phyloP scores from a whole-genome alignment of 345 rosid genomes.

The Moricandia moricandioides region DNA sequence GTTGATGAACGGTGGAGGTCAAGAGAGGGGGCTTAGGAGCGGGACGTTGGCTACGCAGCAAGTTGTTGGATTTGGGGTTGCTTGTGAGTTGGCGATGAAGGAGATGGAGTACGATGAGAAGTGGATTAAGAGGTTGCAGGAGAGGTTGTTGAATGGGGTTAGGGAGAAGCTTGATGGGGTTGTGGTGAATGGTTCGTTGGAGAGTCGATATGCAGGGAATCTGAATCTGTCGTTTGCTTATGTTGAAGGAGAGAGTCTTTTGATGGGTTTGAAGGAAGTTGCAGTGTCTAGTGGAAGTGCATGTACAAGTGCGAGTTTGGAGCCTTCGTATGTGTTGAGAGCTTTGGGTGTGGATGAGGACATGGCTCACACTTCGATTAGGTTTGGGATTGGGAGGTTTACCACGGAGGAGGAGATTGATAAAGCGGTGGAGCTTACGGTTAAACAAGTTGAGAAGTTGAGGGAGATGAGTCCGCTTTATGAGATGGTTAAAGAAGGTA shows the following conservation, averaged over 20 bases:
- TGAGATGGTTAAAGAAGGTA: conserved; percentile 91
- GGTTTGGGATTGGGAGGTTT: conserved; percentile 97
- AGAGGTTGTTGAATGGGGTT: conserved; percentile 71
- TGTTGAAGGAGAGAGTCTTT: conserved; percentile 95
- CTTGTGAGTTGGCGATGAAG: conserved; percentile 79
- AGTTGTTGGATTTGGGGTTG: conserved; percentile 85
- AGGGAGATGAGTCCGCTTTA: conserved; percentile 98
- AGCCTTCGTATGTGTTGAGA: conserved; percentile 93
- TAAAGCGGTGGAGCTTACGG: conserved; percentile 78
- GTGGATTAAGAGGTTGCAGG: conserved; percentile 60
- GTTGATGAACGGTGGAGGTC: conserved; percentile 95
- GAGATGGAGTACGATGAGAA: conserved; percentile 89
- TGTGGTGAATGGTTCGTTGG: conserved; percentile 82
- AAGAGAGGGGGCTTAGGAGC: conserved; percentile 95
- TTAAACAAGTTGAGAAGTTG: conserved; percentile 80
- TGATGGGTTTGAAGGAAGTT: conserved; percentile 97
- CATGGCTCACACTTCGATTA: conserved; percentile 94
- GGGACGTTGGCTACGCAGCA: conserved; percentile 88
- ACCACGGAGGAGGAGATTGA: conserved; percentile 87
- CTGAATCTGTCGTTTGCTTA: conserved; percentile 87
- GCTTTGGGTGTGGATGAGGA: conserved; percentile 98
- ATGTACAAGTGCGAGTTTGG: conserved; percentile 96
- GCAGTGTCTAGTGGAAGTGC: conserved; percentile 99
- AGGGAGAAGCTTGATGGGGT: conserved; percentile 74
- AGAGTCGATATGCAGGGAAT: conserved; percentile 78